These are phyloP conservation scores for Limonium bicolor DNA, from an alignment of 148 eudicot genomes.

Conservation along the genomic window DNA sequence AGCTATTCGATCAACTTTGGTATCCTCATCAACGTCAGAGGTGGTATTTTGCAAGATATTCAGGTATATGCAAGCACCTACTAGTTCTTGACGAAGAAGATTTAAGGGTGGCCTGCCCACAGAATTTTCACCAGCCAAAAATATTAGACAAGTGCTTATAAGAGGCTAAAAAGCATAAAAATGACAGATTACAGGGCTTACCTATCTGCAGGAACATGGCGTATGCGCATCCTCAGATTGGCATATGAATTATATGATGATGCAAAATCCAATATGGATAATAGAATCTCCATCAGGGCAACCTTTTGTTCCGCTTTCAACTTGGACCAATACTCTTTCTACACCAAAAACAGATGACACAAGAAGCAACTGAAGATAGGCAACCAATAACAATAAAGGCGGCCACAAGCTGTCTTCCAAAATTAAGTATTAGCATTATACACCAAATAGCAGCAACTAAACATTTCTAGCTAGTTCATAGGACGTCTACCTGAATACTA, in stretches of 20 bases:
- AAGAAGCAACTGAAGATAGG: background rate
- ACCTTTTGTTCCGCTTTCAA: constrained; percentile 65
- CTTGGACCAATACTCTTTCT: constrained; percentile 91
- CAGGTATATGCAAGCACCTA: constrained; percentile 77
- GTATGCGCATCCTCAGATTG: constrained; percentile 79
- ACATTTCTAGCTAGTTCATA: no score
- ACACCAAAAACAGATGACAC: constrained; percentile 13
- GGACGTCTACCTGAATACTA: constrained; percentile 87
- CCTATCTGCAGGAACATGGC: constrained; percentile 76
- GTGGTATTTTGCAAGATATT: constrained; percentile 89
- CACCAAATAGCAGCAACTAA: no score
- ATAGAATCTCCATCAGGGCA: constrained; percentile 74
- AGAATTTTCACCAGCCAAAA: constrained; percentile 3
- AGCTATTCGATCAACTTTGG: constrained; percentile 54
- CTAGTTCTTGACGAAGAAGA: constrained; percentile 86
- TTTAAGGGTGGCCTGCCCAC: constrained; percentile 75
- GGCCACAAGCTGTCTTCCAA: no score
- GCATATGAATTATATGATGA: constrained; percentile 85
- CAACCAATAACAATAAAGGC: background rate
- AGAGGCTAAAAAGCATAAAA: background rate
- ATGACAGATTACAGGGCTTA: constrained; percentile 7
- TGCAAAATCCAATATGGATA: constrained; percentile 87
- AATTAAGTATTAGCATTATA: no score
- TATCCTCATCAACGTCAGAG: constrained; percentile 20
- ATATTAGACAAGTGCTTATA: constrained; percentile 1